These are phyloP conservation scores for Hymenotorrendiella dingleyae DNA, from an alignment of 2,329 filamentous ascomycete genomes.

Conservation along the genomic window DNA sequence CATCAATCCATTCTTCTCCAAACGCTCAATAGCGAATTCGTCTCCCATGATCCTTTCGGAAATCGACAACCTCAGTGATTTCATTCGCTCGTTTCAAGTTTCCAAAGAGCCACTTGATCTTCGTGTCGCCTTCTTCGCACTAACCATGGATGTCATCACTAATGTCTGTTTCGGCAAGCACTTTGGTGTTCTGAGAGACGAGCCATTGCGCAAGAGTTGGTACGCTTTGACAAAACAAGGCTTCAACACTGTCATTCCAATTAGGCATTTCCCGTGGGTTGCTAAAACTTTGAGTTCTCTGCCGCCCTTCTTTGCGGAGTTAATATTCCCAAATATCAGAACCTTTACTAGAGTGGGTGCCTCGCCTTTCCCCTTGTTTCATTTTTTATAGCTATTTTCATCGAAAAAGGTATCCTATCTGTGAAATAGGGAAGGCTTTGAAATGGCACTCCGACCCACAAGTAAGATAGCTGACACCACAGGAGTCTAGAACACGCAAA, in stretches of 20 bases:
- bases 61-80: background rate
- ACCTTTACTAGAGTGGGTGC: background rate
- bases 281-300: too few relatives aligned
- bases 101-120: background rate
- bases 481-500: background rate
- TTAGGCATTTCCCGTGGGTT: too few relatives aligned
- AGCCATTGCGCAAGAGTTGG: too few relatives aligned
- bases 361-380: background rate
- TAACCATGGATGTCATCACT: background rate
- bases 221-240: too few relatives aligned
- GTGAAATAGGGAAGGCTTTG: background rate
- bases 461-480: background rate
- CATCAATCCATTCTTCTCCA: constrained; percentile 4
- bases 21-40: background rate
- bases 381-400: too few relatives aligned
- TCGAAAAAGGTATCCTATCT: background rate
- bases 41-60: background rate
- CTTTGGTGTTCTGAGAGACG: background rate
- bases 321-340: background rate
- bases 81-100: background rate
- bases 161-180: background rate
- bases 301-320: too few relatives aligned
- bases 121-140: background rate
- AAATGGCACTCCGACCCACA: background rate
- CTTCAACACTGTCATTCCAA: too few relatives aligned